Conservation (phyloP, 2,329 filamentous ascomycete genomes). For the Lachnum nothofagi region DNA sequence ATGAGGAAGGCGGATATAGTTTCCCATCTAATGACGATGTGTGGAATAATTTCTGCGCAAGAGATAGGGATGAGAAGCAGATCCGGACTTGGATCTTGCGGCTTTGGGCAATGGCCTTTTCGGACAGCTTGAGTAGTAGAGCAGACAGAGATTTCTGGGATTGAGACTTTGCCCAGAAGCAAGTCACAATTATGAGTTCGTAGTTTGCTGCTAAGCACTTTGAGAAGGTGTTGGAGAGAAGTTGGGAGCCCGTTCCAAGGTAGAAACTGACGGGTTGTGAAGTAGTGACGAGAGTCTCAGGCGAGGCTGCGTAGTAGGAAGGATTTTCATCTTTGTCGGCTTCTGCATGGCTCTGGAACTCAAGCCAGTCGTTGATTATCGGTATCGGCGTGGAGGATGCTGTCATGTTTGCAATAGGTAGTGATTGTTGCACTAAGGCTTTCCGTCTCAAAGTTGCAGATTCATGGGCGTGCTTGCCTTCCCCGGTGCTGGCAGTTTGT, state of each 20-base stretch:
- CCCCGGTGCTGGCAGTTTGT: no score
- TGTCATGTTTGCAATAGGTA: not conserved
- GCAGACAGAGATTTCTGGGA: conserved; percentile 54
- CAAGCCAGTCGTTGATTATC: conserved; percentile 17
- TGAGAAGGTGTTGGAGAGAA: conserved; percentile 52
- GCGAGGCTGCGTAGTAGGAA: conserved; percentile 41
- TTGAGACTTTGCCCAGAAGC: conserved; percentile 70
- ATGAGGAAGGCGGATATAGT: conserved; percentile 51
- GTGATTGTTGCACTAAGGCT: not conserved
- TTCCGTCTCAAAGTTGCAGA: not conserved
- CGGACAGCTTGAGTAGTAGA: conserved; percentile 56
- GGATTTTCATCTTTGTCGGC: conserved; percentile 37
- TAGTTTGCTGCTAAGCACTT: conserved; percentile 54
- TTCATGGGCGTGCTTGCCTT: no score
- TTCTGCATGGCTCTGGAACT: conserved; percentile 7
- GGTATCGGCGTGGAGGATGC: not conserved
- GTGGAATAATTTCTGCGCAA: conserved; percentile 72
- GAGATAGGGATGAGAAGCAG: conserved; percentile 68
- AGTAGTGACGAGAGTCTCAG: conserved; percentile 44
- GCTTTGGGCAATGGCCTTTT: conserved; percentile 36
- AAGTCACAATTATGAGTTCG: conserved; percentile 73
- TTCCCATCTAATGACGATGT: conserved; percentile 58
- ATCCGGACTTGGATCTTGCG: conserved; percentile 48
- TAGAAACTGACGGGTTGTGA: conserved; percentile 46
- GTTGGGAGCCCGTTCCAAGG: conserved; percentile 53